A percentile compares a stretch with the other conserved stretches of the same genome.
Conservation (phyloP, 257 asterid species). For the Scutellaria galericulata region DNA sequence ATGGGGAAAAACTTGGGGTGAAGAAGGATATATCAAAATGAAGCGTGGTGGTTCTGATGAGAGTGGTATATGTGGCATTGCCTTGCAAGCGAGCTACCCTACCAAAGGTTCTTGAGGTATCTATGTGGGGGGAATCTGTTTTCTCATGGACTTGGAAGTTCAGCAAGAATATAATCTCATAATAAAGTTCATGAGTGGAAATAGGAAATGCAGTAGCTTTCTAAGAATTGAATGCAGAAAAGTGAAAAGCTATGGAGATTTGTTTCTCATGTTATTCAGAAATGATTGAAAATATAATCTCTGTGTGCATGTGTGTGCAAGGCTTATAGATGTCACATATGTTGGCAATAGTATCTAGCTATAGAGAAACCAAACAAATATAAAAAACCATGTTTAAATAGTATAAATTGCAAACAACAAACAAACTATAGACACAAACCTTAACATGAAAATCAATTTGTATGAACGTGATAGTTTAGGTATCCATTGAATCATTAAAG, state of each 20-base stretch:
- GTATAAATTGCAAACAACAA: neutral
- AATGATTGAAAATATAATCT: neutral
- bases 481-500: neutral
- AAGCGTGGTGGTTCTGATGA: constrained; percentile 37
- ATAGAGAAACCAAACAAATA: neutral
- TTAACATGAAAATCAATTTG: neutral
- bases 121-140: neutral
- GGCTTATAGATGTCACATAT: neutral
- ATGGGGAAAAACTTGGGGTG: constrained; percentile 73
- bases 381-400: neutral
- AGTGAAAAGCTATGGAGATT: constrained; percentile 12
- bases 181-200: constrained; percentile 12
- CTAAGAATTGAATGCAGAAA: constrained; percentile 4
- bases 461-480: neutral
- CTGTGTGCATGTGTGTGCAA: neutral
- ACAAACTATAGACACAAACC: constrained; percentile 10
- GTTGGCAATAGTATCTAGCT: neutral
- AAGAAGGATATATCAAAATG: constrained; percentile 59
- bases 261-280: constrained; percentile 1
- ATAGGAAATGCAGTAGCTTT: constrained; percentile 16
- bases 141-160: constrained; percentile 15
- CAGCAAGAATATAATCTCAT: constrained; percentile 25
- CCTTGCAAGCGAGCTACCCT: constrained; percentile 62
- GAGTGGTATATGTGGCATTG: constrained; percentile 59
- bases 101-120: constrained; percentile 37